These are phyloP conservation scores for Aspergillus brasiliensis DNA, from an alignment of 2,329 filamentous ascomycete species.

Conservation along the genomic window DNA sequence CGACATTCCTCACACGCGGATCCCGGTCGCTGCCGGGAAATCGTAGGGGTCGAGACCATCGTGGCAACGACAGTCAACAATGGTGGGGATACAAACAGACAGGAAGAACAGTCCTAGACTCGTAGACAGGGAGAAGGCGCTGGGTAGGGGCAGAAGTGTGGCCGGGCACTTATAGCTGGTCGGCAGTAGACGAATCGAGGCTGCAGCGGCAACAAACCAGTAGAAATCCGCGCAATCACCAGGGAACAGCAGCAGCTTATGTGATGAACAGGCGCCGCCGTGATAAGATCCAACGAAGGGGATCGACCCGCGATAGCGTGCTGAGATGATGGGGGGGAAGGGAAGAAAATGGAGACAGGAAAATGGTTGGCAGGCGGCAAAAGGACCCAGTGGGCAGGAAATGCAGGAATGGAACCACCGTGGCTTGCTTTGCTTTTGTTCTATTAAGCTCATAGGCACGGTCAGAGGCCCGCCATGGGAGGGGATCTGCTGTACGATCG, in stretches of 20 bases:
- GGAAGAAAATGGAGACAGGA: too few species aligned
- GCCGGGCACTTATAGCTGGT: neutral
- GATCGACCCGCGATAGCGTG: neutral
- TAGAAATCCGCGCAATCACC: too few species aligned
- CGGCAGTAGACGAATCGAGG: neutral
- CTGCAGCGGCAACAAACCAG: too few species aligned
- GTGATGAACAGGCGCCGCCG: neutral
- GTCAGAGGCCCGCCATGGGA: neutral
- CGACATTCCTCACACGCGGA: conserved; percentile 35
- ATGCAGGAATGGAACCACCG: neutral
- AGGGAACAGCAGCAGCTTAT: neutral
- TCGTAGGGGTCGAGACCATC: conserved; percentile 15
- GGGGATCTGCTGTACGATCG: neutral
- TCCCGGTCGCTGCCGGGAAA: conserved; percentile 30
- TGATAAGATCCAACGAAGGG: neutral
- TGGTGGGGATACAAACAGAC: neutral
- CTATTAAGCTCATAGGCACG: conserved; percentile 14
- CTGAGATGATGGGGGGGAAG: neutral
- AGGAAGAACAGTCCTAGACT: too few species aligned
- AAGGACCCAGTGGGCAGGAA: neutral
- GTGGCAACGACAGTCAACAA: neutral
- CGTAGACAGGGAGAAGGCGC: neutral
- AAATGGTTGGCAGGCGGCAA: neutral
- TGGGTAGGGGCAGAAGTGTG: neutral
- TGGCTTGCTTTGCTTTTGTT: neutral